phyloP scores from a whole-genome alignment of 73 alveolate species.

The Uronychia binucleata region DNA sequence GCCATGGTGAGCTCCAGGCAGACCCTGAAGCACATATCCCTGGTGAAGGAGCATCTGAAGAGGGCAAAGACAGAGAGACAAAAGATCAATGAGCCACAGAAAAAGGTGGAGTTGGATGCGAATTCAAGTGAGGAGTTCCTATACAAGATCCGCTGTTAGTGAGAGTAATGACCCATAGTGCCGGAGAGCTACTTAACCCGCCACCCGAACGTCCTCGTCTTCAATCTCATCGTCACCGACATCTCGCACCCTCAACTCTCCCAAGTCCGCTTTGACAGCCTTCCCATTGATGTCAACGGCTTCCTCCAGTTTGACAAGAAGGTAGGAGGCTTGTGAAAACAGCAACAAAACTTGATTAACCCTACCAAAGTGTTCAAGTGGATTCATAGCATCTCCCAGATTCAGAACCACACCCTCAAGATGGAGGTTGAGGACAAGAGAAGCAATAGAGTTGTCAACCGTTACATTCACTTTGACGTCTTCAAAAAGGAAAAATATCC shows the following conservation, averaged over 20 bases:
- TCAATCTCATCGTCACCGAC: background rate
- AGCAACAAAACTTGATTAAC: background rate
- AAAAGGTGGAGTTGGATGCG: background rate
- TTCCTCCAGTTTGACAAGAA: background rate
- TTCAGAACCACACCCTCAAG: background rate
- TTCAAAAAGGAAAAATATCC: background rate
- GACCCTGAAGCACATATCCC: background rate
- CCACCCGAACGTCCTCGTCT: background rate
- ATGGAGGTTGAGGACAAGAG: background rate
- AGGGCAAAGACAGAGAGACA: background rate
- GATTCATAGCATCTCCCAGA: background rate
- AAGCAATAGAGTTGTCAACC: background rate
- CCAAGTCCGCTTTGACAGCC: background rate
- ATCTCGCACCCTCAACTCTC: background rate
- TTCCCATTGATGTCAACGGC: background rate
- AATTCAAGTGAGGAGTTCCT: background rate
- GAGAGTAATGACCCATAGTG: background rate
- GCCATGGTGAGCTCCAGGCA: background rate
- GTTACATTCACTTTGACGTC: background rate
- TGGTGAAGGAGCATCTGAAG: background rate
- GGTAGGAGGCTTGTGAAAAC: background rate
- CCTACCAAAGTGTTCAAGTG: background rate
- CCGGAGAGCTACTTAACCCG: background rate
- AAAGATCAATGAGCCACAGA: background rate
- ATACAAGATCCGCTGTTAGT: background rate